Percentiles rank a stretch among this genome's conserved stretches.
Evolutionary conservation across 306 rosid genomes (phyloP).

Genomic region (Corylus americana): DNA sequence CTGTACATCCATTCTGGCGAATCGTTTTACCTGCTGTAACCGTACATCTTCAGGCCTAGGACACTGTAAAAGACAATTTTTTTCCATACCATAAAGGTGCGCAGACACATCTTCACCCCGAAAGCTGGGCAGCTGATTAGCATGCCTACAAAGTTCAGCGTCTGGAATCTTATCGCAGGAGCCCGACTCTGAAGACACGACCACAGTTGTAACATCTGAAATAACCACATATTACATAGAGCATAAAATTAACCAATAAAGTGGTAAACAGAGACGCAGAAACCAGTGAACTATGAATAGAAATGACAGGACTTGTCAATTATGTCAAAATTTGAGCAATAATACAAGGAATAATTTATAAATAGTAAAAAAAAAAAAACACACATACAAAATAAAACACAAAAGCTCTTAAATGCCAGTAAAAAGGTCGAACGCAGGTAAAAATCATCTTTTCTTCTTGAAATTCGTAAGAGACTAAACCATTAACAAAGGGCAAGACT

Average conservation of each 20-base stretch:
- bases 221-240: conserved; percentile 26
- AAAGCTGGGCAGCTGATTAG: conserved; percentile 38
- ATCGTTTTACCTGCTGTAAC: conserved; percentile 26
- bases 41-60: conserved; percentile 44
- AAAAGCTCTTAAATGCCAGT: no score
- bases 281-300: conserved; percentile 11
- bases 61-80: conserved; percentile 42
- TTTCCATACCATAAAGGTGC: conserved; percentile 34
- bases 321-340: neutral
- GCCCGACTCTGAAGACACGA: conserved; percentile 41
- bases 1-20: conserved; percentile 17
- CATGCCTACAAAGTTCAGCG: conserved; percentile 44
- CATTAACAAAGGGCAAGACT: neutral
- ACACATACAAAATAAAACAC: no score
- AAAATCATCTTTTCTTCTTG: neutral
- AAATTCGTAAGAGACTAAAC: neutral
- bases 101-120: conserved; percentile 44
- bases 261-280: neutral
- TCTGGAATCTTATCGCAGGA: conserved; percentile 39
- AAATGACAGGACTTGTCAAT: conserved; percentile 1
- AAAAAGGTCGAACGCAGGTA: no score
- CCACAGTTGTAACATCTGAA: conserved; percentile 52
- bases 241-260: conserved; percentile 19
- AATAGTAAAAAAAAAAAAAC: no score
- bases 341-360: neutral